phyloP scores from a whole-genome alignment of 345 rosid genomes.

The Euclidium syriacum region DNA sequence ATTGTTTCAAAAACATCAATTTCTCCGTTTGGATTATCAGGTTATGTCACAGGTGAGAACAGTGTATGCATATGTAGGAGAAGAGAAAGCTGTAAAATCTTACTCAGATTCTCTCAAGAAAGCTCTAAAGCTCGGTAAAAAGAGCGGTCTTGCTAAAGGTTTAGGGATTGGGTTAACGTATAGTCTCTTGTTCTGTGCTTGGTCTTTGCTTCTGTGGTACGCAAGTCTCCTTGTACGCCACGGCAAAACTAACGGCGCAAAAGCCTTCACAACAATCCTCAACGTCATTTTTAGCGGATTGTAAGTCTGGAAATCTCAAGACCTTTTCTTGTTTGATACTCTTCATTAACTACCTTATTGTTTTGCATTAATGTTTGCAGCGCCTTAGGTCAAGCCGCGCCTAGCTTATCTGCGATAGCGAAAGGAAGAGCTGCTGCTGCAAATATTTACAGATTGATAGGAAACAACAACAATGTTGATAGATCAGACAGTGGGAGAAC shows the following conservation, averaged over 20 bases:
- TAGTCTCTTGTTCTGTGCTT: slow-evolving; percentile 63
- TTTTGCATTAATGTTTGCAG: slow-evolving; percentile 31
- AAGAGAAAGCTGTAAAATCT: slow-evolving; percentile 52
- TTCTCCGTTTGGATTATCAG: slow-evolving; percentile 25
- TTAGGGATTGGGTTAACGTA: slow-evolving; percentile 71
- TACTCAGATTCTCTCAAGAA: slow-evolving; percentile 54
- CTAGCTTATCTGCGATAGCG: slow-evolving; percentile 66
- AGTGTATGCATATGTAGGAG: slow-evolving; percentile 77
- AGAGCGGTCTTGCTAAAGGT: slow-evolving; percentile 67
- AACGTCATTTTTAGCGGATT: slow-evolving; percentile 78
- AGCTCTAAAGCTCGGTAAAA: slow-evolving; percentile 56
- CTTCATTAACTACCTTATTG: too few relatives aligned
- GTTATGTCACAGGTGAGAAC: slow-evolving; percentile 74
- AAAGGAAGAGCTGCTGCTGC: slow-evolving; percentile 72
- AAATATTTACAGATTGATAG: slow-evolving; percentile 51
- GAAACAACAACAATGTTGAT: slow-evolving; percentile 23
- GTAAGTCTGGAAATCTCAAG: slow-evolving; percentile 36
- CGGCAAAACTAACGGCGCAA: slow-evolving; percentile 57
- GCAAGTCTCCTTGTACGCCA: slow-evolving; percentile 70
- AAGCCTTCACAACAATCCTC: slow-evolving; percentile 71
- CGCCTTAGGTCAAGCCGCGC: slow-evolving; percentile 76
- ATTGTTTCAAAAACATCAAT: not conserved
- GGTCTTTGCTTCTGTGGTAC: slow-evolving; percentile 69
- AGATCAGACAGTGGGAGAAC: slow-evolving; percentile 31
- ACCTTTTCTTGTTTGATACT: not conserved